phyloP scores from a whole-genome alignment of 108 stramenopile genomes.

The Nitzschia sp. region DNA sequence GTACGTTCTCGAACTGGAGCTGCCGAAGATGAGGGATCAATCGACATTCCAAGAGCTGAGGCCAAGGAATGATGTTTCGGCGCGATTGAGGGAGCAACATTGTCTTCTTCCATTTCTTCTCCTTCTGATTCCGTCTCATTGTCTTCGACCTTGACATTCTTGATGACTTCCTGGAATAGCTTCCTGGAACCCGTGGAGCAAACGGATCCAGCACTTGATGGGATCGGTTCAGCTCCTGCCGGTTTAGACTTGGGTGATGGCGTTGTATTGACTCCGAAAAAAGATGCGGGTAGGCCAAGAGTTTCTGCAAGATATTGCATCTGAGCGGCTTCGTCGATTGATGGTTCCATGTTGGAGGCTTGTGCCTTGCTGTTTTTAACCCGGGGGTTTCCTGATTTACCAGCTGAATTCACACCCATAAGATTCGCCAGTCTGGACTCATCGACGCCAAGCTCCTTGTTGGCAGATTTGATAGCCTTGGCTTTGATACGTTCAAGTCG shows the following conservation, averaged over 20 bases:
- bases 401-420: neutral
- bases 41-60: neutral
- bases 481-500: conserved; percentile 2
- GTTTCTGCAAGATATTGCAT: conserved; percentile 1
- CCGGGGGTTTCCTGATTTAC: neutral
- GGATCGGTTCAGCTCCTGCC: neutral
- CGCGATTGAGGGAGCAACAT: neutral
- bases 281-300: neutral
- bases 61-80: too few species aligned
- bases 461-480: conserved; percentile 1
- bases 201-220: neutral
- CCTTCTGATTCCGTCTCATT: neutral
- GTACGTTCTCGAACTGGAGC: neutral
- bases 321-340: neutral
- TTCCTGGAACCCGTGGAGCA: neutral
- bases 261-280: neutral
- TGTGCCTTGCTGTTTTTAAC: neutral
- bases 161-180: neutral
- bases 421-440: neutral
- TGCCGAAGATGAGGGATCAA: neutral
- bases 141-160: neutral
- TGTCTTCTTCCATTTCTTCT: neutral
- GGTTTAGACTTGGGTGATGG: neutral
- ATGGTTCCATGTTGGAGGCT: neutral
- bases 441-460: neutral